Percentiles rank a stretch among this genome's conserved stretches.
phyloP scores from a whole-genome alignment of 2,329 filamentous ascomycete species.

The Torrubiellomyces zombiae region DNA sequence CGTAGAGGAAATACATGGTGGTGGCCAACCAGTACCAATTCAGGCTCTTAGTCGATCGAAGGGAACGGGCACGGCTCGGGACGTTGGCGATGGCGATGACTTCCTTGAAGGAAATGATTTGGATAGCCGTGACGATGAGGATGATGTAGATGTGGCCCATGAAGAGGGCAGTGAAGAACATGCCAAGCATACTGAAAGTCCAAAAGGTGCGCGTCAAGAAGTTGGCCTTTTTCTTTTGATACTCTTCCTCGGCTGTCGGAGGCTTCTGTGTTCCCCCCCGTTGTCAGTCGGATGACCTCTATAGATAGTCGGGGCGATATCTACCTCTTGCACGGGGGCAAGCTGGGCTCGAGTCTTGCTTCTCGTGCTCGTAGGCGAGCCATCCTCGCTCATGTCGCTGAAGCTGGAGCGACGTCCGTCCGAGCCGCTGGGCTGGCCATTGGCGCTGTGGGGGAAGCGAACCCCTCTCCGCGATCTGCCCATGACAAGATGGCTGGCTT shows the following conservation, averaged over 20 bases:
- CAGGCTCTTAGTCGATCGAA: slow-evolving; percentile 86
- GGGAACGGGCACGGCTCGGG: slow-evolving; percentile 73
- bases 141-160: slow-evolving; percentile 97
- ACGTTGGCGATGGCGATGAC: slow-evolving; percentile 96
- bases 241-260: slow-evolving; percentile 40
- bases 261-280: slow-evolving; percentile 30
- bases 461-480: slow-evolving; percentile 31
- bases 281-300: neutral
- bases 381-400: slow-evolving; percentile 49
- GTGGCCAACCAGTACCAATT: slow-evolving; percentile 99
- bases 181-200: slow-evolving; percentile 92
- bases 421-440: slow-evolving; percentile 21
- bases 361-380: slow-evolving; percentile 18
- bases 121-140: slow-evolving; percentile 76
- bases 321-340: slow-evolving; percentile 19
- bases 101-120: slow-evolving; percentile 97
- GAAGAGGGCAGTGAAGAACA: slow-evolving; percentile 85
- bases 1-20: slow-evolving; percentile 98
- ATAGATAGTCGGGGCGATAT: slow-evolving; percentile 2
- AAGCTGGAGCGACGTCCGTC: slow-evolving; percentile 52
- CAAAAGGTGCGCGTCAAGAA: slow-evolving; percentile 95
- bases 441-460: slow-evolving; percentile 34
- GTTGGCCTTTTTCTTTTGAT: slow-evolving; percentile 97
- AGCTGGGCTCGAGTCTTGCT: slow-evolving; percentile 13
- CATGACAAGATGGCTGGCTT: slow-evolving; percentile 13